Evolutionary conservation across 352 stramenopile genomes (phyloP), one percentile per base, ranked within the genome.

Genomic region (Globisporangium irregulare): DNA sequence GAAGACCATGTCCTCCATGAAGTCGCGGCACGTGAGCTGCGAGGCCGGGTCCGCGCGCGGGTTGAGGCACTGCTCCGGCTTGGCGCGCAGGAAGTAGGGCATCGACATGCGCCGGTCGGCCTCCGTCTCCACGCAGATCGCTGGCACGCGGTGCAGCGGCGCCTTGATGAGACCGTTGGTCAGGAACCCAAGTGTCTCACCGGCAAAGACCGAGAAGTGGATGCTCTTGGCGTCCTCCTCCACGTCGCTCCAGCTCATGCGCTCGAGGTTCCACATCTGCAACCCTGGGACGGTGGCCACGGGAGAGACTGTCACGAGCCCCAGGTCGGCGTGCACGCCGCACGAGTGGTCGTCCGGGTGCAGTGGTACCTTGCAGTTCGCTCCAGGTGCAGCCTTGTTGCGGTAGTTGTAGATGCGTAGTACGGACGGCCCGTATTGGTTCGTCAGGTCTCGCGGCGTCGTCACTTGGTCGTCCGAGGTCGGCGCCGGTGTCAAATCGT

Each of bases 181-280:
- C 10, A 95, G 64, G 20, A 91, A 73, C 4, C 82, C 84, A 15
- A 95, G 74, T 1, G 86, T 95, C 38, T 95, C 87, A 5, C 86
- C 87, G 0, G 86, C 87, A 68, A 95, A 93, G 3, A 95, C 84
- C 0, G 87, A 94, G 55, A 94, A 92, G 55, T 93, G 84, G 18
- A 90, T 71, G 46, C 73, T 2, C 15, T 64, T 68, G 1, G 86
- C 86, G 53, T 83, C 84, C 34, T 80, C 71, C 59, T 95, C 87
- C 41, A 95, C 84, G 54, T 95, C 85, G 0, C 78, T 79, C 87
- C 87, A 95, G 14, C 69, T 57, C 87, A 95, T 95, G 51, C 86
- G 82, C 48, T 95, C 87, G 48, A 95, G 71, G 66, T 92, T 95
- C 86, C 87, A 95, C 81, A 95, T 94, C 66, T 95, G 86, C 38